These are phyloP conservation scores for Raffaelea ambrosiae DNA, from an alignment of 2,329 filamentous ascomycete genomes.

Conservation along the genomic window DNA sequence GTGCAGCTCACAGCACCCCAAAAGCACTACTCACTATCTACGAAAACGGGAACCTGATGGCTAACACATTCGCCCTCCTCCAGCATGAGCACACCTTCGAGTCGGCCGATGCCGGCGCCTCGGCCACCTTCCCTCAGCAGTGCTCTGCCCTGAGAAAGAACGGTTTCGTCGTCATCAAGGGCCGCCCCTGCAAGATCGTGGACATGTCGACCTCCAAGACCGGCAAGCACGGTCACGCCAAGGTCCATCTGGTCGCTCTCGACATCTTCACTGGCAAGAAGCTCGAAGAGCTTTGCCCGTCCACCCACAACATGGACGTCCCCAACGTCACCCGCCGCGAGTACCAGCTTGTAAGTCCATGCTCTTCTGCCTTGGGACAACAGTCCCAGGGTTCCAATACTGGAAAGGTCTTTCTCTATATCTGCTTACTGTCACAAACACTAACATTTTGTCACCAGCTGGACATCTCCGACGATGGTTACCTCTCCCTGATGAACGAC, in stretches of 20 bases:
- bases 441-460: conserved; percentile 45
- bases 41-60: background rate
- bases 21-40: no score
- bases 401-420: background rate
- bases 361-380: no score
- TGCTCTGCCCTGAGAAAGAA: conserved; percentile 99
- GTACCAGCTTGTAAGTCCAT: conserved; percentile 78
- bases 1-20: no score
- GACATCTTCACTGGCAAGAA: conserved; percentile 99
- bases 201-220: conserved; percentile 99
- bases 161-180: conserved; percentile 97
- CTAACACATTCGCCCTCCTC: background rate
- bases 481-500: conserved; percentile 87
- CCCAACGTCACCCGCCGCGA: conserved; percentile 86
- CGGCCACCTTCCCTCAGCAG: conserved; percentile 92
- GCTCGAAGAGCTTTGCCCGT: conserved; percentile 97
- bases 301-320: conserved; percentile 97
- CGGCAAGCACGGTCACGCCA: conserved; percentile 99
- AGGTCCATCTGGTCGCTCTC: conserved; percentile 95
- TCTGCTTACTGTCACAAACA: background rate
- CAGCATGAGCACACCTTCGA: conserved; percentile 74
- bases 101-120: conserved; percentile 91
- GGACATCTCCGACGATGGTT: conserved; percentile 87
- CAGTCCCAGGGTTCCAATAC: background rate
- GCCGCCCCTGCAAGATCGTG: conserved; percentile 99